Conservation (phyloP, 305 asterid species). For the Lippia alba region DNA sequence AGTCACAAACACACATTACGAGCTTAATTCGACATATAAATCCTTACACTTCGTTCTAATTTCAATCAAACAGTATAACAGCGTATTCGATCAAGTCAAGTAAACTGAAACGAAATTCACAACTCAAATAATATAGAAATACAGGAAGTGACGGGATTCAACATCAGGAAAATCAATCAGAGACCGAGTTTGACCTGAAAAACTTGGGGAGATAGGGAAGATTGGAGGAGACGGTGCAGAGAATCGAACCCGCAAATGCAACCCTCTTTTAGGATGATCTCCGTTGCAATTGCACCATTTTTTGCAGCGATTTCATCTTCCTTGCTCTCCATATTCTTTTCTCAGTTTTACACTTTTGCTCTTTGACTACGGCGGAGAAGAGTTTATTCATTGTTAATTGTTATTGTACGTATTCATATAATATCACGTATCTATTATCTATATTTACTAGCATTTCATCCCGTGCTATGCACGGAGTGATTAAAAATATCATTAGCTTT, state of each 20-base stretch:
- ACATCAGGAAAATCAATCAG: slow-evolving; percentile 2
- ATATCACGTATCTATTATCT: no score
- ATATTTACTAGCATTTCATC: no score
- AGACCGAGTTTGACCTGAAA: slow-evolving; percentile 60
- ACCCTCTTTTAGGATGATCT: slow-evolving; percentile 48
- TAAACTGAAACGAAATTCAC: background rate
- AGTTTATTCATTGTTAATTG: background rate
- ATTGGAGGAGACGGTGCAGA: slow-evolving; percentile 74
- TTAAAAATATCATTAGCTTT: no score
- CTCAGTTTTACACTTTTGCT: background rate
- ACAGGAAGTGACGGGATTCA: background rate
- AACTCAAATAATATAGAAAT: background rate
- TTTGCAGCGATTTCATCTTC: slow-evolving; percentile 39
- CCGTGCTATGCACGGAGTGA: no score
- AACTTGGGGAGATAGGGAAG: slow-evolving; percentile 71
- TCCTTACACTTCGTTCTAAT: background rate
- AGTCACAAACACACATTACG: background rate
- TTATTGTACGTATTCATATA: no score
- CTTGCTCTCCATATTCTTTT: slow-evolving; percentile 51
- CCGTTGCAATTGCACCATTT: slow-evolving; percentile 36
- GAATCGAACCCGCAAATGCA: slow-evolving; percentile 87
- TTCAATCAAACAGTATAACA: background rate
- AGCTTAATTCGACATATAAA: background rate
- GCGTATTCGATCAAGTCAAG: slow-evolving; percentile 10
- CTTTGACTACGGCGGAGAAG: slow-evolving; percentile 12